A percentile compares a stretch with the other conserved stretches of the same genome.
Evolutionary conservation across 192 early-diverging fungal species (phyloP).

Genomic region (Coemansia furcata): DNA sequence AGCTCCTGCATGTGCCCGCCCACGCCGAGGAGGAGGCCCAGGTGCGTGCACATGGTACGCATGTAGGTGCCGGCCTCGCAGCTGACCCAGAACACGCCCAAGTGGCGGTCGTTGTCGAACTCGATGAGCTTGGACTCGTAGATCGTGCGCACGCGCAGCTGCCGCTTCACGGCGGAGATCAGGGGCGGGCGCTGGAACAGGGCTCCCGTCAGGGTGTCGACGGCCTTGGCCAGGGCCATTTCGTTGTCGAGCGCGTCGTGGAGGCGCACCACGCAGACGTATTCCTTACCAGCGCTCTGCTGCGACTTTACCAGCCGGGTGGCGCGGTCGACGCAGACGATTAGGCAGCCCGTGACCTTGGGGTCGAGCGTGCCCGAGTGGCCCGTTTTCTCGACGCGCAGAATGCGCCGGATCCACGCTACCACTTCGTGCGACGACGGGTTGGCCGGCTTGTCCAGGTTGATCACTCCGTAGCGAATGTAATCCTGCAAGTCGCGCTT

Average conservation of each 20-base stretch:
- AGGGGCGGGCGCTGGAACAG: constrained; percentile 98
- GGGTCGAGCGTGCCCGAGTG: constrained; percentile 98
- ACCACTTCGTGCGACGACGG: constrained; percentile 99
- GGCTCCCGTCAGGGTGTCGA: constrained; percentile 97
- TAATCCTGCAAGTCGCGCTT: constrained; percentile 90
- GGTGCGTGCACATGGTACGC: constrained; percentile 98
- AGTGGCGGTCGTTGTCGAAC: constrained; percentile 95
- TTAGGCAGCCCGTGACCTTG: constrained; percentile 98
- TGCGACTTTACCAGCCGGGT: constrained; percentile 99
- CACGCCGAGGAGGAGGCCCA: constrained; percentile 91
- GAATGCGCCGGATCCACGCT: constrained; percentile 97
- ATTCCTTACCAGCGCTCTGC: constrained; percentile 99
- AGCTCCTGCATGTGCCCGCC: constrained; percentile 99
- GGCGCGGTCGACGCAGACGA: constrained; percentile 98
- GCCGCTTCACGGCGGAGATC: constrained; percentile 98
- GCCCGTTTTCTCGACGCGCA: constrained; percentile 97
- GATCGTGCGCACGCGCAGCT: constrained; percentile 97
- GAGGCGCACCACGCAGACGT: constrained; percentile 91
- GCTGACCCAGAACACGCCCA: constrained; percentile 96
- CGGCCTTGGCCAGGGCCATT: constrained; percentile 77
- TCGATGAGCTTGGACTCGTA: constrained; percentile 95
- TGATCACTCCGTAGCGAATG: constrained; percentile 97
- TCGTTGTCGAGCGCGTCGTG: constrained; percentile 92
- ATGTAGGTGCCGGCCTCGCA: constrained; percentile 99
- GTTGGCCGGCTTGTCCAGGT: constrained; percentile 99